phyloP scores from a whole-genome alignment of 306 rosid species.

The Canavalia ensiformis region DNA sequence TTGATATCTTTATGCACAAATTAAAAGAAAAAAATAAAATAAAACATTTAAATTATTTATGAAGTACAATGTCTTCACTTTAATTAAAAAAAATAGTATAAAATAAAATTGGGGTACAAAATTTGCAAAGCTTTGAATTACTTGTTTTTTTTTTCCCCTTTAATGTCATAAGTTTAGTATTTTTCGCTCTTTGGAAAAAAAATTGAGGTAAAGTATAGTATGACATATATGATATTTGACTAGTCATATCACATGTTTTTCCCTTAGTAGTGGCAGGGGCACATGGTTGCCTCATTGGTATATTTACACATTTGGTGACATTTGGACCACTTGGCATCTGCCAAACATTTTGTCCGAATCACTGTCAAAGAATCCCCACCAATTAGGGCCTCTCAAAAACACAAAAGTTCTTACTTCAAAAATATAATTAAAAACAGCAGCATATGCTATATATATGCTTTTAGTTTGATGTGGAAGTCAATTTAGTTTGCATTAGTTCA shows the following conservation, averaged over 20 bases:
- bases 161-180: not conserved
- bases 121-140: not conserved
- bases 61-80: not conserved
- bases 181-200: no score
- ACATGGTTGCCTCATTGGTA: slow-evolving; percentile 45
- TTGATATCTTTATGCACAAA: no score
- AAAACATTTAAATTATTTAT: not conserved
- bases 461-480: no score
- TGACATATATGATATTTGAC: slow-evolving; percentile 43
- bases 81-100: no score
- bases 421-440: no score
- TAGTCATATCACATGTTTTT: slow-evolving; percentile 35
- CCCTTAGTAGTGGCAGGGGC: slow-evolving; percentile 11
- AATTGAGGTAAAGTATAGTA: not conserved
- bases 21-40: no score
- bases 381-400: slow-evolving; percentile 36
- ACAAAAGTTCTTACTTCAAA: slow-evolving; percentile 46
- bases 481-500: no score
- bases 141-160: not conserved
- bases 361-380: slow-evolving; percentile 25
- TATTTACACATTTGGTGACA: slow-evolving; percentile 32
- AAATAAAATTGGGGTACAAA: not conserved
- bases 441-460: no score
- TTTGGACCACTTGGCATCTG: slow-evolving; percentile 48
- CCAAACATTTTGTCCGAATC: slow-evolving; percentile 43